These are phyloP conservation scores for Henningerozyma blattae DNA, from an alignment of 805 yeast species.

Conservation along the genomic window DNA sequence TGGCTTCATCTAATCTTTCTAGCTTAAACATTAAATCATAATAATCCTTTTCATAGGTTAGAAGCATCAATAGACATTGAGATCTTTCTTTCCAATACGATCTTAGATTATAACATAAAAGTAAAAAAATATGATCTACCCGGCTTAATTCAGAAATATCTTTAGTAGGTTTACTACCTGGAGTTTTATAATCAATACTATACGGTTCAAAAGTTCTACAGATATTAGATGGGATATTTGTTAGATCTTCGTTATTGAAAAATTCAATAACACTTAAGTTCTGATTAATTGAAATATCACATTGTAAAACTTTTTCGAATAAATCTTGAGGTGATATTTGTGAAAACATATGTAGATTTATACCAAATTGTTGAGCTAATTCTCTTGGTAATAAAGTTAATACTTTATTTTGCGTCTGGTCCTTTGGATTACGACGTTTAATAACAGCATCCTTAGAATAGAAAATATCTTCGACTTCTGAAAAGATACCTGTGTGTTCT, in stretches of 20 bases:
- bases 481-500: constrained; percentile 47
- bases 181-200: constrained; percentile 35
- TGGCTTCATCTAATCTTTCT: constrained; percentile 46
- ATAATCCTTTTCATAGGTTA: constrained; percentile 53
- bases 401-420: constrained; percentile 28
- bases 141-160: constrained; percentile 49
- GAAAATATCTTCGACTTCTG: constrained; percentile 50
- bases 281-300: constrained; percentile 43
- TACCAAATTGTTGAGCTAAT: constrained; percentile 68
- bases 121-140: constrained; percentile 59
- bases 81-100: constrained; percentile 64
- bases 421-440: constrained; percentile 25
- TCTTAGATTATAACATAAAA: constrained; percentile 53
- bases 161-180: constrained; percentile 25
- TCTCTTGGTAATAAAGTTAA: constrained; percentile 55
- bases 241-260: constrained; percentile 52
- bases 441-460: constrained; percentile 32
- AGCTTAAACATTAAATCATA: constrained; percentile 46
- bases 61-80: constrained; percentile 43
- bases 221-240: constrained; percentile 44
- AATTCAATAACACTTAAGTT: constrained; percentile 56
- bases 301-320: constrained; percentile 40
- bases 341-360: constrained; percentile 57
- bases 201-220: constrained; percentile 53
- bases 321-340: constrained; percentile 41